Conservation (phyloP, 768 basidiomycete genomes). For the Amanita phalloides region DNA sequence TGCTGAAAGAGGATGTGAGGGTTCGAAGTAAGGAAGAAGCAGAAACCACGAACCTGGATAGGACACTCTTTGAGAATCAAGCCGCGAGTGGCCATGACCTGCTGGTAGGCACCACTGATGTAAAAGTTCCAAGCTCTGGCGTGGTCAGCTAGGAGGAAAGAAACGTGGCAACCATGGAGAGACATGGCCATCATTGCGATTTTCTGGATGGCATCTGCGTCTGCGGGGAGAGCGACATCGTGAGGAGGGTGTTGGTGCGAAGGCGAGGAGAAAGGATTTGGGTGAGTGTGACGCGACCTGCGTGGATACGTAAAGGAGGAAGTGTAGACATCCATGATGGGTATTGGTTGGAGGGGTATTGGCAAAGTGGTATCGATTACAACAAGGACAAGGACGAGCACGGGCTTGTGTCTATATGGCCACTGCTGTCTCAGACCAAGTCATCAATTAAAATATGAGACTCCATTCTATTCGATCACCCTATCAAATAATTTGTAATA, state of each 20-base stretch:
- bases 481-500: slow-evolving; percentile 59
- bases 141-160: slow-evolving; percentile 64
- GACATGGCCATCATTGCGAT: slow-evolving; percentile 73
- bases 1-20: slow-evolving; percentile 36
- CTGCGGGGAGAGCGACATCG: slow-evolving; percentile 31
- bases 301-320: slow-evolving; percentile 90
- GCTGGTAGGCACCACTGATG: slow-evolving; percentile 83
- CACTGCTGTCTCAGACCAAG: slow-evolving; percentile 25
- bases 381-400: slow-evolving; percentile 16
- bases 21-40: background rate
- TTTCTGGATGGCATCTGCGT: slow-evolving; percentile 69
- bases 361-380: slow-evolving; percentile 42
- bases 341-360: slow-evolving; percentile 39
- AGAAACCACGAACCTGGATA: slow-evolving; percentile 46
- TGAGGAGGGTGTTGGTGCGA: slow-evolving; percentile 24
- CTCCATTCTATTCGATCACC: slow-evolving; percentile 6
- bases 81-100: slow-evolving; percentile 85
- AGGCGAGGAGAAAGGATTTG: slow-evolving; percentile 22
- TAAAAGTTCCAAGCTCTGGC: slow-evolving; percentile 81
- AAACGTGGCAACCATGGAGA: slow-evolving; percentile 74
- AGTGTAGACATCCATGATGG: slow-evolving; percentile 87
- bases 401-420: slow-evolving; percentile 6
- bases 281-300: slow-evolving; percentile 60
- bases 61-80: slow-evolving; percentile 86
- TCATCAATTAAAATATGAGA: slow-evolving; percentile 19